Conservation (phyloP, 73 alveolate genomes). For the Tetrahymena malaccensis region DNA sequence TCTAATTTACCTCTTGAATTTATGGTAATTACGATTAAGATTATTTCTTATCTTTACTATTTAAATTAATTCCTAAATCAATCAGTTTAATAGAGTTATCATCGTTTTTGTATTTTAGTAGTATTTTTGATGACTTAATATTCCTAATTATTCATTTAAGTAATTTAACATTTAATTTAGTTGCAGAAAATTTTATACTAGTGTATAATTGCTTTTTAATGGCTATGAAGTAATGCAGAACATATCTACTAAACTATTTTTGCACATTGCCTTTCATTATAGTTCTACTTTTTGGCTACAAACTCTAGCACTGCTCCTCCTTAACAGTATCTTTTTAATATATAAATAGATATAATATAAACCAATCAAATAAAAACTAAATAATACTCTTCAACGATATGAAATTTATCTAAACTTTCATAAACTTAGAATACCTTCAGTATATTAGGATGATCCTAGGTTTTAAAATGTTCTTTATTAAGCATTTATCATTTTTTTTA, state of each 20-base stretch:
- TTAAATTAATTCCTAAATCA: not conserved
- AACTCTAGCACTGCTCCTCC: not conserved
- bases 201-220: not conserved
- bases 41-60: not conserved
- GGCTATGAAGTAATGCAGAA: not conserved
- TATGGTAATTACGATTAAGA: not conserved
- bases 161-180: no score
- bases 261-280: not conserved
- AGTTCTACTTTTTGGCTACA: not conserved
- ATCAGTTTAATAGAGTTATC: not conserved
- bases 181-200: not conserved
- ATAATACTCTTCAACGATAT: not conserved
- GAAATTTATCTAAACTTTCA: not conserved
- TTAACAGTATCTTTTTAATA: not conserved
- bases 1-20: not conserved
- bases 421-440: not conserved
- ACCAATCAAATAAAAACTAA: not conserved
- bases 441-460: not conserved
- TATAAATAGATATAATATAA: not conserved
- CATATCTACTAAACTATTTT: not conserved
- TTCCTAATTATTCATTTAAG: not conserved
- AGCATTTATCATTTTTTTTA: not conserved
- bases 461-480: not conserved
- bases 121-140: not conserved
- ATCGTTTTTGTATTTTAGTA: not conserved